Base-by-base conservation (phyloP, 306 rosid genomes). In the Biancaea sappan region DNA sequence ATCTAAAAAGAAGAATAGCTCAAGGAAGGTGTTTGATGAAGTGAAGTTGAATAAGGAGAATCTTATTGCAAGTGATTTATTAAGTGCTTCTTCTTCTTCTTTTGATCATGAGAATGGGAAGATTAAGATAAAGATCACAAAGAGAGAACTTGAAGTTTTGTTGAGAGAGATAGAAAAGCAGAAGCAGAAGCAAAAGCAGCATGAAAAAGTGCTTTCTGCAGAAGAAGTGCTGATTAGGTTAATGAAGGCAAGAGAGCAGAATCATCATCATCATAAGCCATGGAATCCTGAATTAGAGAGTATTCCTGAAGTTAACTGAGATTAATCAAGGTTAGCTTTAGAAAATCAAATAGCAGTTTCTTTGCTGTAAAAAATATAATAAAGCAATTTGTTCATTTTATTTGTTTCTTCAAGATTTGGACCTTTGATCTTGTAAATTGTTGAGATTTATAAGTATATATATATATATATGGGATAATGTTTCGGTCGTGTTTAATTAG, bases 81-180 rank as follows among this genome's bases (percentile, higher is more conserved):
- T 12, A 3, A 28, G 22, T 58, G 32, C 34, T 13, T 21, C 73
- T 71, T 28, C 41, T 26, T 28, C 43, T 59, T 16, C 24, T 13
- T 12, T 1, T 43, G 47, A 41, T 41, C 0, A 43, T 43, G 0
- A 5, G 15, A 15, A 29, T 16, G 77, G 83, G 34, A 85, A 72
- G 67, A 79, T 92, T 50, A 92, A 73, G 82, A 79, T 92, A 13
- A 86, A 22, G 84, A 85, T 92, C 26, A 68, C 89, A 4, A 92
- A 85, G 80, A 72, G 65, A 69, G 91, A 92, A 71, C 62, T 90
- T 21, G 82, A 63, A 25, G 71, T 80, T 54, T 59, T 92, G 53
- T 41, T 86, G 40, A 84, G 66, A 53, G 77, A 29, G 0, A 22
- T 51, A 15, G 77, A 60, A 16, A 60, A 34, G 46, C 46, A 62